These are phyloP conservation scores for Phaeolepiota aurea DNA, from an alignment of 768 basidiomycete genomes.

Conservation along the genomic window DNA sequence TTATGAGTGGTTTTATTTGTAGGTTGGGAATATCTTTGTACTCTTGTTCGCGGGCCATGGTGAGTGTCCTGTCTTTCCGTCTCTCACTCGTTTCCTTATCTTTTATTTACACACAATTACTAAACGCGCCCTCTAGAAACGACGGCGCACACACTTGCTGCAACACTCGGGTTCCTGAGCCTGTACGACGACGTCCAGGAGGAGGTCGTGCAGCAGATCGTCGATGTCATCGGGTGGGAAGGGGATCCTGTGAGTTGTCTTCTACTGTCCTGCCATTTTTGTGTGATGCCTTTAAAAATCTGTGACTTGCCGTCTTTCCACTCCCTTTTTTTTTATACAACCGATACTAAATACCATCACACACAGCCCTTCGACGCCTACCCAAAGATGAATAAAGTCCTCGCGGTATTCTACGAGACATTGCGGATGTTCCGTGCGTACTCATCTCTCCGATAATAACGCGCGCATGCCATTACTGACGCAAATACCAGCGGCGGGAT, in stretches of 20 bases:
- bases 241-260: conserved; percentile 19
- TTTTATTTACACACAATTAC: neutral
- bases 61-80: neutral
- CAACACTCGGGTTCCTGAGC: conserved; percentile 36
- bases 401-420: conserved; percentile 1
- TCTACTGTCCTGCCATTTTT: neutral
- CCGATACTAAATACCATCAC: neutral
- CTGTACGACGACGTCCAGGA: conserved; percentile 38
- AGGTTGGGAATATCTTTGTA: conserved; percentile 5
- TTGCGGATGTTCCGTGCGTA: conserved; percentile 1
- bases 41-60: conserved; percentile 4
- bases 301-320: neutral
- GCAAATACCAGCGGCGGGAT: neutral
- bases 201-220: conserved; percentile 37
- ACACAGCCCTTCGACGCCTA: neutral
- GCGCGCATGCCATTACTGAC: neutral
- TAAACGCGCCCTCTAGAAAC: conserved; percentile 26
- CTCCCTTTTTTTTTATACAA: neutral
- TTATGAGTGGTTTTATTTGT: neutral
- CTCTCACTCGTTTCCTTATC: neutral
- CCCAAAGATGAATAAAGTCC: neutral
- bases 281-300: neutral
- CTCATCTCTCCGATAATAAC: neutral
- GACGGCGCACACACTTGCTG: conserved; percentile 40
- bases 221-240: conserved; percentile 23